Evolutionary conservation across 2,329 filamentous ascomycete species (phyloP).

Genomic region (Davidsoniella neocaledoniae): DNA sequence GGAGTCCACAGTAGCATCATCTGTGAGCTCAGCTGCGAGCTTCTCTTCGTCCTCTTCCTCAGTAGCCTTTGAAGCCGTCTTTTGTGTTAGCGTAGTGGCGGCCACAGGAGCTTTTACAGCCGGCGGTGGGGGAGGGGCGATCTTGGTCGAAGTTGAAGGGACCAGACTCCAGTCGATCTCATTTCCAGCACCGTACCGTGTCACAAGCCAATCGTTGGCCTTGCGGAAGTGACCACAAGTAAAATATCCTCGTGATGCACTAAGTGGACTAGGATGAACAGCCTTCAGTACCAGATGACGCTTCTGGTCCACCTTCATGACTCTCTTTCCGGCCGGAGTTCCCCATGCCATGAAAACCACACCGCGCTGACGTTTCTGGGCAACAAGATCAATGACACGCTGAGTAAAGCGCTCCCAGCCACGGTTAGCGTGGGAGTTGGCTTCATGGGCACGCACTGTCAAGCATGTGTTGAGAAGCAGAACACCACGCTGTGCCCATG

Average conservation of each 20-base stretch:
- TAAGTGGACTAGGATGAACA: conserved; percentile 87
- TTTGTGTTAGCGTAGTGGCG: conserved; percentile 5
- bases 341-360: conserved; percentile 97
- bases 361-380: conserved; percentile 55
- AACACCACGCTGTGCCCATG: conserved; percentile 88
- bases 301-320: conserved; percentile 52
- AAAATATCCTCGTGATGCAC: conserved; percentile 67
- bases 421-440: conserved; percentile 68
- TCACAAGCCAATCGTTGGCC: conserved; percentile 69
- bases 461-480: conserved; percentile 88
- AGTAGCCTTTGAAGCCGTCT: background rate
- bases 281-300: conserved; percentile 71
- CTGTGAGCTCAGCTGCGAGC: conserved; percentile 9
- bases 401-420: conserved; percentile 94
- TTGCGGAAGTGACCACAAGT: conserved; percentile 67
- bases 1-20: conserved; percentile 12
- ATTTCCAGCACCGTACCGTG: conserved; percentile 61
- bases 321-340: conserved; percentile 62
- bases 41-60: conserved; percentile 12
- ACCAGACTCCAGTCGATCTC: conserved; percentile 69
- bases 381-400: conserved; percentile 74
- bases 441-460: conserved; percentile 77
- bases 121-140: conserved; percentile 16
- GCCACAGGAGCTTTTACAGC: conserved; percentile 12
- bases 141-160: conserved; percentile 12